Conservation (phyloP, 148 eudicot species). For the Spergularia marina region DNA sequence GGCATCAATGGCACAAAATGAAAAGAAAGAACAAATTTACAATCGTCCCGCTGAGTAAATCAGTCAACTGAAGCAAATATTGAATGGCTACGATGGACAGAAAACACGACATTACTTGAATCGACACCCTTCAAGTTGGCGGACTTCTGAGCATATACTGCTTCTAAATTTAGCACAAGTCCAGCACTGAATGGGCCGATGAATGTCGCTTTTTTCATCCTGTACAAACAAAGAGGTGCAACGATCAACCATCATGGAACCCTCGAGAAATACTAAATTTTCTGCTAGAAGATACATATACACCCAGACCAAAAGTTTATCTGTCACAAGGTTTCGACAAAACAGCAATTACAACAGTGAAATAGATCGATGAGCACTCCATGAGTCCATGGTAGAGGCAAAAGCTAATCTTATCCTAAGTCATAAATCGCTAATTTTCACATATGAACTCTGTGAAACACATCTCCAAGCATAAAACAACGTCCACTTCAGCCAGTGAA, state of each 20-base stretch:
- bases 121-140: conserved; percentile 20
- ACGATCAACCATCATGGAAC: neutral
- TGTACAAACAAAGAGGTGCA: conserved; percentile 8
- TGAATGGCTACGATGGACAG: conserved; percentile 16
- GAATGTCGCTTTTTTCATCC: conserved; percentile 23
- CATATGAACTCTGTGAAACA: too few species aligned
- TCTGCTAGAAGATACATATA: too few species aligned
- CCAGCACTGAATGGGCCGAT: conserved; percentile 16
- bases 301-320: too few species aligned
- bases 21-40: conserved; percentile 21
- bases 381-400: too few species aligned
- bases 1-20: conserved; percentile 29
- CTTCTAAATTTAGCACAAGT: conserved; percentile 14
- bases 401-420: too few species aligned
- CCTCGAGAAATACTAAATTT: too few species aligned
- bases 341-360: too few species aligned
- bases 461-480: too few species aligned
- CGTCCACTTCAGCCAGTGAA: too few species aligned
- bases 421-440: too few species aligned
- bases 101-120: conserved; percentile 18
- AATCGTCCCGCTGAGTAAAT: conserved; percentile 23
- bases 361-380: too few species aligned
- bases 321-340: too few species aligned
- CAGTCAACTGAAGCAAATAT: conserved; percentile 26
- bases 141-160: conserved; percentile 2